Base-by-base conservation (phyloP, 441 rosid genomes). In the Populus hybrid region DNA sequence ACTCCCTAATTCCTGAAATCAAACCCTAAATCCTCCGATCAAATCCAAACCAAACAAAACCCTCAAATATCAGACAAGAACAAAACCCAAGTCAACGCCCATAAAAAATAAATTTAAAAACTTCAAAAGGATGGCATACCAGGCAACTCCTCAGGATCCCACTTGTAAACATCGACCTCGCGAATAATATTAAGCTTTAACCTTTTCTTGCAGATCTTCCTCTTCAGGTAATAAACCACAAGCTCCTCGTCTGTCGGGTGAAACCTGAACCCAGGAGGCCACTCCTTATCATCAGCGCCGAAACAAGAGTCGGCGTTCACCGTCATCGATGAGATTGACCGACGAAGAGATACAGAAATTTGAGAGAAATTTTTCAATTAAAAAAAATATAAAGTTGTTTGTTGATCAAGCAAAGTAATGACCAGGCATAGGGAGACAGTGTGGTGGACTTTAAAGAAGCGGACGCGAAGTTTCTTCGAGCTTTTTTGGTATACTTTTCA, bases 201-300 rank as follows among this genome's bases (percentile, higher is more conserved):
- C 86, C 74, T 87, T 67, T 66, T 83, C 40, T 78, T 69, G 77
- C 97, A 91, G 84, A 95, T 91, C 91, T 92, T 95, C 90, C 87
- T 90, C 90, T 95, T 92, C 12, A 95, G 84, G 77, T 91, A 90
- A 78, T 90, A 95, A 34, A 95, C 77, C 7, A 95, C 84, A 46
- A 95, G 86, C 84, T 95, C 99, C 80, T 95, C 98, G 72, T 92
- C 98, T 7, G 97, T 94, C 1, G 98, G 98, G 71, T 93, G 95
- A 80, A 94, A 94, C 77, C 99, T 83, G 80, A 94, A 94, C 61
- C 99, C 98, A 3, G 99, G 99, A 7, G 98, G 98, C 88, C 94
- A 91, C 26, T 74, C 83, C 70, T 81, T 76, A 0, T 87, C 88
- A 0, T 83, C 73, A 18, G 71, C 40, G 5, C 59, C 79, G 71